phyloP scores from a whole-genome alignment of 768 basidiomycete species.

The Serendipita sp. region DNA sequence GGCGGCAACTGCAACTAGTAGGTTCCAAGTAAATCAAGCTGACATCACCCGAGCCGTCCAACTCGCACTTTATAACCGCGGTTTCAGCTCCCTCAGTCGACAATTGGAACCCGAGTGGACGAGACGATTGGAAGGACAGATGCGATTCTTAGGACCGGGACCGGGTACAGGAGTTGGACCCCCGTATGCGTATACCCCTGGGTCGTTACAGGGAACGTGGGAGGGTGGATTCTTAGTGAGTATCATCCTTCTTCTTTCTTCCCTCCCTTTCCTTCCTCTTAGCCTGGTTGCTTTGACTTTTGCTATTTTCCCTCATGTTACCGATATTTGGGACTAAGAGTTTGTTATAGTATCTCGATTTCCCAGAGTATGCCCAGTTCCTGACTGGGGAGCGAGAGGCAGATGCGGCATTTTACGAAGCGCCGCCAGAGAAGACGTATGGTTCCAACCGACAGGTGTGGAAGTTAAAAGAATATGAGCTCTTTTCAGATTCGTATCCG shows the following conservation, averaged over 20 bases:
- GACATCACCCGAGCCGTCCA: not conserved
- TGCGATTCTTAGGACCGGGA: not conserved
- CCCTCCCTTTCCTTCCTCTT: not conserved
- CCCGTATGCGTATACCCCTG: not conserved
- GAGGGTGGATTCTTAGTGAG: constrained; percentile 1
- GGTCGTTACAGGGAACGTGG: constrained; percentile 1
- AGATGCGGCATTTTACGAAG: not conserved
- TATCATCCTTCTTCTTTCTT: not conserved
- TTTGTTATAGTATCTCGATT: not conserved
- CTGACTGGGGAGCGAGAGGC: constrained; percentile 1
- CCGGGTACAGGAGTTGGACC: not conserved
- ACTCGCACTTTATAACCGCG: not conserved
- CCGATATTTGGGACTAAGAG: not conserved
- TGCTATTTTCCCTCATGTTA: not conserved
- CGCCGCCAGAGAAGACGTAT: not conserved
- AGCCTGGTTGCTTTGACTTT: no score
- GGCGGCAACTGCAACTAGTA: not conserved
- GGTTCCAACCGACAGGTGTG: not conserved
- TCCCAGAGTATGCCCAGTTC: constrained; percentile 2
- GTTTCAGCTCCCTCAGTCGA: not conserved
- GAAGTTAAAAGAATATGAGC: constrained; percentile 4
- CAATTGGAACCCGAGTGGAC: constrained; percentile 1
- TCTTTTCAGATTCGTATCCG: not conserved
- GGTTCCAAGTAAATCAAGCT: not conserved
- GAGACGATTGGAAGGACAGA: not conserved